Conservation (phyloP, 2,329 filamentous ascomycete species). For the Penicillium vulpinum region DNA sequence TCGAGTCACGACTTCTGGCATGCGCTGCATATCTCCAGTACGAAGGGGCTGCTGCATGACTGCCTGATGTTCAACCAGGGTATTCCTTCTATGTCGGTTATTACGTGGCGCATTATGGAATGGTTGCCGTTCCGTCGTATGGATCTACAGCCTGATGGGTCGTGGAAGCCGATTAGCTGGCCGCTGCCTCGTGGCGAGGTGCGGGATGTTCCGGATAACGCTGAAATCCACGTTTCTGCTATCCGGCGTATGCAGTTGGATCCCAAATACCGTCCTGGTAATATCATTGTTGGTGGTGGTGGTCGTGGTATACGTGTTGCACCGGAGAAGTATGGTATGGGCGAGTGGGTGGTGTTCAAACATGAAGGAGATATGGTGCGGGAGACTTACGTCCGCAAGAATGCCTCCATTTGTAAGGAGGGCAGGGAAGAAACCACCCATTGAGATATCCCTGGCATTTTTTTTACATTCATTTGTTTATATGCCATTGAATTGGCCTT, state of each 20-base stretch:
- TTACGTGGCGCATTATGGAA: conserved; percentile 77
- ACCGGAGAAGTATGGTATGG: conserved; percentile 63
- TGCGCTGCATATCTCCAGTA: conserved; percentile 59
- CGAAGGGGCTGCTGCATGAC: conserved; percentile 64
- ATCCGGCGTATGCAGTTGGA: conserved; percentile 69
- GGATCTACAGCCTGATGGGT: conserved; percentile 70
- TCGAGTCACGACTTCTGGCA: conserved; percentile 53
- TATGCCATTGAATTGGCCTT: background rate
- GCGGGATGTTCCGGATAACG: conserved; percentile 70
- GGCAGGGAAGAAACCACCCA: conserved; percentile 9
- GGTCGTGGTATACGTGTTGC: conserved; percentile 67
- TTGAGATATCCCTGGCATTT: conserved; percentile 1
- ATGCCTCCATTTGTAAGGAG: conserved; percentile 31
- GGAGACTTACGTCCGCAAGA: conserved; percentile 62
- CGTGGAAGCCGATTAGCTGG: conserved; percentile 79
- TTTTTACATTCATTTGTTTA: background rate
- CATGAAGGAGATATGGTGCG: conserved; percentile 67
- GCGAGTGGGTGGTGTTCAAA: conserved; percentile 68
- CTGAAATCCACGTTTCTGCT: conserved; percentile 71
- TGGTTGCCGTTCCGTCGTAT: conserved; percentile 78
- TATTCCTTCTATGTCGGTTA: conserved; percentile 55
- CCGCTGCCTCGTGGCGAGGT: conserved; percentile 75
- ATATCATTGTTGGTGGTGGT: conserved; percentile 76
- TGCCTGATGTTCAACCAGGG: conserved; percentile 67
- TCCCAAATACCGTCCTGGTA: conserved; percentile 69